A percentile compares a stretch with the other conserved stretches of the same genome.
phyloP scores from a whole-genome alignment of 2,329 filamentous ascomycete species.

The Epichloe aotearoae region DNA sequence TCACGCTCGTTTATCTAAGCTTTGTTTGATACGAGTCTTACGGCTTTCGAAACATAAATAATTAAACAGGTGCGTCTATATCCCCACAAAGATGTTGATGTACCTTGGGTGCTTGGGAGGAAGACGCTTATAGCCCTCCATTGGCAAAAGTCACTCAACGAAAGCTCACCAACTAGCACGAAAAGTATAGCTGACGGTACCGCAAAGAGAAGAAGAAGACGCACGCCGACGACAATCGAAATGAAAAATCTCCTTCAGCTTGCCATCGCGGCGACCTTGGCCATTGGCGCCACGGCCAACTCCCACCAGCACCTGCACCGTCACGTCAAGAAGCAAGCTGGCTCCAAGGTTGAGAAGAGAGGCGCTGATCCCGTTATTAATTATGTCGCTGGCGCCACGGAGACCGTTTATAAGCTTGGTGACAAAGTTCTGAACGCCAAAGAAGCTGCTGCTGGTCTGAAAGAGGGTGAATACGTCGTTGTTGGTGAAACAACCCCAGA shows the following conservation, averaged over 20 bases:
- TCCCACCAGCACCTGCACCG: constrained; percentile 48
- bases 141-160: not conserved
- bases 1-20: constrained; percentile 17
- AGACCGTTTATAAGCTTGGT: constrained; percentile 60
- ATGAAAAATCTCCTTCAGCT: constrained; percentile 22
- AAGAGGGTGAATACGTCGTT: constrained; percentile 55
- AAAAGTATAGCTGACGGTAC: not conserved
- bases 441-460: constrained; percentile 59
- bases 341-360: constrained; percentile 35
- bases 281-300: constrained; percentile 41
- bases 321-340: constrained; percentile 41
- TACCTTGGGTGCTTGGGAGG: not conserved
- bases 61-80: not conserved
- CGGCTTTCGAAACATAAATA: not conserved
- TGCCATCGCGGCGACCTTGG: constrained; percentile 39
- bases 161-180: not conserved
- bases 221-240: not conserved
- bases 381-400: constrained; percentile 46
- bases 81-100: not conserved
- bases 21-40: constrained; percentile 12
- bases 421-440: constrained; percentile 45
- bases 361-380: constrained; percentile 33
- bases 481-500: constrained; percentile 45
- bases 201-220: not conserved
- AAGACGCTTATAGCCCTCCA: not conserved